Evolutionary conservation across 1,284 basidiomycete species (phyloP).

Genomic region (Trichosporon ovoides): DNA sequence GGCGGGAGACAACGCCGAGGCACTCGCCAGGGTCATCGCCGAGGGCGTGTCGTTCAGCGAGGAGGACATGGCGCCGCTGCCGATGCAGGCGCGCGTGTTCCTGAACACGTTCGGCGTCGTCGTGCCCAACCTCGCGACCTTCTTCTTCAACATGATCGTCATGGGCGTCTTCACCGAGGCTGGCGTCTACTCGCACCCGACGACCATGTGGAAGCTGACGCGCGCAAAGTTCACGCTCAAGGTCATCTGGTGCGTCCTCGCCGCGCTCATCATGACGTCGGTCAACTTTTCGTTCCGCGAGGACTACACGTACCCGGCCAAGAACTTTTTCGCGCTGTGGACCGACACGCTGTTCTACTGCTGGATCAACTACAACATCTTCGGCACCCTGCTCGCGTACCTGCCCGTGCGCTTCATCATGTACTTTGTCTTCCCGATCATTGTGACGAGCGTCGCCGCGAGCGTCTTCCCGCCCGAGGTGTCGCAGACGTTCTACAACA

Average conservation of each 20-base stretch:
- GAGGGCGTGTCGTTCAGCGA: not conserved
- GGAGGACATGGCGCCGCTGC: constrained; percentile 11
- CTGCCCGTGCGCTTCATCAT: constrained; percentile 16
- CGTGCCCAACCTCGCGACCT: constrained; percentile 13
- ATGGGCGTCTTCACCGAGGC: constrained; percentile 19
- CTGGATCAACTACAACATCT: constrained; percentile 17
- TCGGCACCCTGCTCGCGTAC: constrained; percentile 17
- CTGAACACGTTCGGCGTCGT: constrained; percentile 20
- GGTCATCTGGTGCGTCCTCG: constrained; percentile 20
- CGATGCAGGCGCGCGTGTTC: constrained; percentile 15
- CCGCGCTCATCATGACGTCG: constrained; percentile 11
- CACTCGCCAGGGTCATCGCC: not conserved
- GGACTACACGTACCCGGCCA: constrained; percentile 11
- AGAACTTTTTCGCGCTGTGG: constrained; percentile 25
- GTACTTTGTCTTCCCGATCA: constrained; percentile 9
- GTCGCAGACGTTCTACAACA: constrained; percentile 20
- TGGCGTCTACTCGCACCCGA: constrained; percentile 17
- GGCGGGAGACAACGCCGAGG: not conserved
- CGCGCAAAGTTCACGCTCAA: constrained; percentile 15
- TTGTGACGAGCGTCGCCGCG: constrained; percentile 15
- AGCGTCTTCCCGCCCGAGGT: constrained; percentile 23
- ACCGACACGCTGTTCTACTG: constrained; percentile 8
- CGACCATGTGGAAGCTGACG: constrained; percentile 2
- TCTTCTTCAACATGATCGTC: constrained; percentile 12
- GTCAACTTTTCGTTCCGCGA: constrained; percentile 13